Conservation (phyloP, 345 rosid species). For the Brassica cretica region DNA sequence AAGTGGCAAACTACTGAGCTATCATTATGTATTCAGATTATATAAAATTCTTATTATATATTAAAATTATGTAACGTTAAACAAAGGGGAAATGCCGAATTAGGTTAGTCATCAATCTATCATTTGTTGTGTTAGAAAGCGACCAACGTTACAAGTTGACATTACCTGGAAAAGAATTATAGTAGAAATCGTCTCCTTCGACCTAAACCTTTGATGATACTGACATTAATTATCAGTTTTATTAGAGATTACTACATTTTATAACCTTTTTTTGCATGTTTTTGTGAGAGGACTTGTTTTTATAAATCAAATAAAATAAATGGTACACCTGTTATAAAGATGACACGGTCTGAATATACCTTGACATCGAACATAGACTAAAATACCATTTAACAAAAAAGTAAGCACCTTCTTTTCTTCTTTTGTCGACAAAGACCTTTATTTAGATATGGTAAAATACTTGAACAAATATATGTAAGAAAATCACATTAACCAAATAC, state of each 20-base stretch:
- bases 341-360: conserved; percentile 28
- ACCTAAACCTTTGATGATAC: conserved; percentile 8
- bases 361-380: background rate
- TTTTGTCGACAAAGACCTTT: background rate
- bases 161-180: conserved; percentile 14
- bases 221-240: background rate
- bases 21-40: background rate
- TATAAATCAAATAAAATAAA: background rate
- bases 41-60: background rate
- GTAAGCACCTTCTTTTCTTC: background rate
- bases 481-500: background rate
- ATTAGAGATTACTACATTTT: background rate
- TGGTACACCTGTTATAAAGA: conserved; percentile 25
- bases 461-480: background rate
- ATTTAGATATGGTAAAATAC: conserved; percentile 11
- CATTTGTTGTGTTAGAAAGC: conserved; percentile 27
- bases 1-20: conserved; percentile 30
- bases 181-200: conserved; percentile 30
- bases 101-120: conserved; percentile 22
- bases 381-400: background rate
- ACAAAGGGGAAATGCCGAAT: background rate
- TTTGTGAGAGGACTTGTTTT: background rate
- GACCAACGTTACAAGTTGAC: conserved; percentile 36
- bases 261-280: background rate
- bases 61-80: background rate